These are phyloP conservation scores for Gossypioides kirkii DNA, from an alignment of 345 rosid genomes.

Conservation along the genomic window DNA sequence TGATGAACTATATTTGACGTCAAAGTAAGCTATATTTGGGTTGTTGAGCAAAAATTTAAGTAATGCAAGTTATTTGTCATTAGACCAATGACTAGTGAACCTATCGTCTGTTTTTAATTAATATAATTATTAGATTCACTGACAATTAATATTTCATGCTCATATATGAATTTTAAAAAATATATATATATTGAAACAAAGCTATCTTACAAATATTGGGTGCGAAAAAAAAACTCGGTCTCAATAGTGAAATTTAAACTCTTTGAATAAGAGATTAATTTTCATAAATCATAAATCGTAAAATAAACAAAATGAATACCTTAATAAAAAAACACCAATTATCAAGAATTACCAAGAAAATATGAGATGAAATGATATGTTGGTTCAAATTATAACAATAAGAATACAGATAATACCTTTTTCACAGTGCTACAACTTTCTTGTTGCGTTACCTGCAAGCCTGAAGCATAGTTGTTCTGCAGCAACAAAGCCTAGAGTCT, in stretches of 20 bases:
- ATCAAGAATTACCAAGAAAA: constrained; percentile 19
- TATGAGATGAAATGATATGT: not conserved
- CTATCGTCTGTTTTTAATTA: not conserved
- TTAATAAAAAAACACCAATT: not conserved
- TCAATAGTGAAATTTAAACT: not conserved
- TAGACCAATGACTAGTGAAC: too few relatives aligned
- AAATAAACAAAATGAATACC: too few relatives aligned
- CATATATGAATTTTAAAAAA: not conserved
- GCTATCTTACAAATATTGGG: constrained; percentile 6
- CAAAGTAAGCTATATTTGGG: not conserved
- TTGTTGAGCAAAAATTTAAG: too few relatives aligned
- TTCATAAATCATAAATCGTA: too few relatives aligned
- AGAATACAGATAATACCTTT: constrained; percentile 46
- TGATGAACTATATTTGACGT: not conserved
- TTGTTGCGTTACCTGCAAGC: constrained; percentile 36
- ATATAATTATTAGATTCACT: not conserved
- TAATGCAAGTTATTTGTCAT: too few relatives aligned
- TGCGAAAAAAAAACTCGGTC: not conserved
- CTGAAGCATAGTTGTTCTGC: constrained; percentile 38
- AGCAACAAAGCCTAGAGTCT: constrained; percentile 23
- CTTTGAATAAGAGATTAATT: not conserved
- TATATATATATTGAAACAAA: not conserved
- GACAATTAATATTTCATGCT: not conserved
- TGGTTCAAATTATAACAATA: constrained; percentile 15
- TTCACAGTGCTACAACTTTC: constrained; percentile 36